Percentiles rank a stretch among this genome's conserved stretches.
These are phyloP conservation scores for Vitis amurensis DNA, from an alignment of 164 flowering plant genomes.

Conservation along the genomic window DNA sequence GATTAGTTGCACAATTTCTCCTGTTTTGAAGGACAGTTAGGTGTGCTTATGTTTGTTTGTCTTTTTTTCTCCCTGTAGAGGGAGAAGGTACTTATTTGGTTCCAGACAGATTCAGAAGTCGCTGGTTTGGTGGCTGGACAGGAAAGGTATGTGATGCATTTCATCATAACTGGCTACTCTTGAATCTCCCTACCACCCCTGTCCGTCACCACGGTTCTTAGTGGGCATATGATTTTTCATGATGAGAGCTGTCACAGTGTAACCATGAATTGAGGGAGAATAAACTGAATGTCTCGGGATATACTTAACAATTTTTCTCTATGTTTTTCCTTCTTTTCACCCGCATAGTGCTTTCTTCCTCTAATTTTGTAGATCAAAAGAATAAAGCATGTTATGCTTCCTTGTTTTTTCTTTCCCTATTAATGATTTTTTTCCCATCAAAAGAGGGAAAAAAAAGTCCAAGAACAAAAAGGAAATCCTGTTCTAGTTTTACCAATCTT, in stretches of 20 bases:
- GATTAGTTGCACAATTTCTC: not conserved
- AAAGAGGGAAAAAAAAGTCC: no score
- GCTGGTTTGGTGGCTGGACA: slow-evolving; percentile 80
- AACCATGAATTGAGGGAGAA: no score
- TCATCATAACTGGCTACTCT: not conserved
- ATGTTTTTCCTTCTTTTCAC: no score
- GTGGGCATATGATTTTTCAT: not conserved
- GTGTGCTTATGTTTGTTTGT: not conserved
- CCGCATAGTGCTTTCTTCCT: no score
- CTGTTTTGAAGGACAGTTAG: not conserved
- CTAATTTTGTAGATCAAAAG: no score
- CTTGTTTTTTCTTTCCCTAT: no score
- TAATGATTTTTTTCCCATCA: no score
- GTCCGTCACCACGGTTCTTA: not conserved
- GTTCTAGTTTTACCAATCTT: no score
- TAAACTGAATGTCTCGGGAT: no score
- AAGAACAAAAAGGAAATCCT: no score
- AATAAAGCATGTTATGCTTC: no score
- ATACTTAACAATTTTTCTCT: no score
- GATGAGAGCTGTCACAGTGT: not conserved
- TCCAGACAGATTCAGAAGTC: slow-evolving; percentile 45
- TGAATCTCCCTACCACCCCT: not conserved
- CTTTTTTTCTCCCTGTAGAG: slow-evolving; percentile 16
- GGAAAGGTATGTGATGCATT: slow-evolving; percentile 40
- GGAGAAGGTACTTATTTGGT: slow-evolving; percentile 8